phyloP scores from a whole-genome alignment of 1,139 yeast genomes.

The Diutina pseudorugosa region DNA sequence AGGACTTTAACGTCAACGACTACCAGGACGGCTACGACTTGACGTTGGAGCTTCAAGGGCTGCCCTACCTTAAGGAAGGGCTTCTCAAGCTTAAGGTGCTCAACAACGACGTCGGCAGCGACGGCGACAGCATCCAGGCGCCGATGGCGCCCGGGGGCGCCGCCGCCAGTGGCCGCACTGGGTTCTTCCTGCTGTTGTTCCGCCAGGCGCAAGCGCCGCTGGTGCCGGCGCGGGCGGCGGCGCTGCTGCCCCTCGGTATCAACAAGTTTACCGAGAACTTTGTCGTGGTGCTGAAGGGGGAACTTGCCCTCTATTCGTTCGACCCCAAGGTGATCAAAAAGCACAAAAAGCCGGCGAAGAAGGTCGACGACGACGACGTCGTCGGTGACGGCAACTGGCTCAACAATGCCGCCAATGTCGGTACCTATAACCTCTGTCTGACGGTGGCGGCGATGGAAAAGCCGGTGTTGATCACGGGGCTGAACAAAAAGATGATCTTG shows the following conservation, averaged over 20 bases:
- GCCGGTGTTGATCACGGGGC: conserved; percentile 4
- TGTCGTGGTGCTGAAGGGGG: conserved; percentile 48
- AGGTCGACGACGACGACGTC: conserved; percentile 14
- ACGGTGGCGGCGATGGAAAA: conserved; percentile 34
- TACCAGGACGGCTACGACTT: conserved; percentile 45
- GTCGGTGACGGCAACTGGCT: conserved; percentile 66
- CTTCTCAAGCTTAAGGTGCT: conserved; percentile 39
- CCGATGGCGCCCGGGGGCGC: conserved; percentile 7
- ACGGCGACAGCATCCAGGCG: conserved; percentile 17
- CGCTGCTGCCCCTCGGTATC: conserved; percentile 7
- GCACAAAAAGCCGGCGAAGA: conserved; percentile 23
- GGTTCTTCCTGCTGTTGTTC: conserved; percentile 17
- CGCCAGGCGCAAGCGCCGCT: background rate
- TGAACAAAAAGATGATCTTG: conserved; percentile 10
- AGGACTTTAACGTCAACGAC: conserved; percentile 28
- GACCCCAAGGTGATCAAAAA: conserved; percentile 33
- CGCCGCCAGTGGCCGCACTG: conserved; percentile 6
- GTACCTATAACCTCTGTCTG: conserved; percentile 37
- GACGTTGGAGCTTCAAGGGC: conserved; percentile 51
- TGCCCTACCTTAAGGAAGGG: conserved; percentile 78
- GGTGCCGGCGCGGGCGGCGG: background rate
- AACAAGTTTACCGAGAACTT: conserved; percentile 35
- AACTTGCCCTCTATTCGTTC: conserved; percentile 41
- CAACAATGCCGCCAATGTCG: conserved; percentile 36
- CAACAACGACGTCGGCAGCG: conserved; percentile 20